Conservation (phyloP, 768 basidiomycete species). For the Lactarius hatsudake region DNA sequence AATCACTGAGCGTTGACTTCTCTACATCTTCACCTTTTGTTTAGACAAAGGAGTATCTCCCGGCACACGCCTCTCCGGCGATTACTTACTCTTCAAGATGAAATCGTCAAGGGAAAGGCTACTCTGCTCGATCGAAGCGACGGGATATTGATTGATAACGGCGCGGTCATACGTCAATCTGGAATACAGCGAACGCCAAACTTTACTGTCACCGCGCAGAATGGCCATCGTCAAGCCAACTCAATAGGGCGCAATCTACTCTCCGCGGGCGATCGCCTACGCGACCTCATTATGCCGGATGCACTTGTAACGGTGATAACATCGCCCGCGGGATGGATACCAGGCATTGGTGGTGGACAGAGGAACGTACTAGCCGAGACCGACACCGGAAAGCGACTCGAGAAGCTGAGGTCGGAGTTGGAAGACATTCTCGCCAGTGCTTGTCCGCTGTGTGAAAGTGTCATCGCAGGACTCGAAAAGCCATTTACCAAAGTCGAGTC, state of each 20-base stretch:
- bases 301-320: conserved; percentile 84
- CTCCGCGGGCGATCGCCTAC: conserved; percentile 83
- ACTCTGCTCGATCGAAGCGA: conserved; percentile 36
- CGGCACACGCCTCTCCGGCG: conserved; percentile 78
- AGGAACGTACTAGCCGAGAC: conserved; percentile 45
- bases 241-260: conserved; percentile 76
- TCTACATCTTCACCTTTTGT: conserved; percentile 5
- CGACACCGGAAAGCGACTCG: conserved; percentile 57
- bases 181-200: conserved; percentile 63
- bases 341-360: conserved; percentile 54
- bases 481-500: conserved; percentile 81
- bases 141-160: conserved; percentile 4
- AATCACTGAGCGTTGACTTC: neutral
- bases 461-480: conserved; percentile 80
- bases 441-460: conserved; percentile 92
- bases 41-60: conserved; percentile 90
- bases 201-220: conserved; percentile 57
- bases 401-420: conserved; percentile 76
- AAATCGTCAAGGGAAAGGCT: conserved; percentile 61
- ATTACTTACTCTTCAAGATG: conserved; percentile 81
- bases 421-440: conserved; percentile 86
- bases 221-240: conserved; percentile 62
- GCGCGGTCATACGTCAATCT: conserved; percentile 42
- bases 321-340: conserved; percentile 68
- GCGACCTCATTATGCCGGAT: conserved; percentile 93